Conservation (phyloP, 148 eudicot genomes). For the Rhododendron henanense region DNA sequence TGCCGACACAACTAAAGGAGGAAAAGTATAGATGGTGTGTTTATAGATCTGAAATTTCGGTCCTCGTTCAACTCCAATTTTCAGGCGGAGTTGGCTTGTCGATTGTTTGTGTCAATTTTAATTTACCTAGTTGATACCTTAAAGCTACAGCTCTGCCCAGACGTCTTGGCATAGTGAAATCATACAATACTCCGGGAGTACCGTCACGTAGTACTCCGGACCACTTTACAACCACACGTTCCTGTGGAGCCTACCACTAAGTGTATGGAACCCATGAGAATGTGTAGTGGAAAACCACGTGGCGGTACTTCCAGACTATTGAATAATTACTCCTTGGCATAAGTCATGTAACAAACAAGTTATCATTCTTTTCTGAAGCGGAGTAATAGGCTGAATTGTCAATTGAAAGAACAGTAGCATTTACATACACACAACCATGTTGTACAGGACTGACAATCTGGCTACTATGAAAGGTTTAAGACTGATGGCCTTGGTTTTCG, state of each 20-base stretch:
- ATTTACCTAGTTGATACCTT: not conserved
- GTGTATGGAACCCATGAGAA: too few relatives aligned
- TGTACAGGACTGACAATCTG: not conserved
- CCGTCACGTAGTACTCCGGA: too few relatives aligned
- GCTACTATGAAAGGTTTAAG: not conserved
- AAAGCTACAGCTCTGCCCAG: not conserved
- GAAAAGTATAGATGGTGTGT: not conserved
- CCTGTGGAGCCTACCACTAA: too few relatives aligned
- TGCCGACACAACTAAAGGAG: not conserved
- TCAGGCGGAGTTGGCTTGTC: not conserved
- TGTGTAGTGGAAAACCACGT: too few relatives aligned
- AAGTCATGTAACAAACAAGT: not conserved
- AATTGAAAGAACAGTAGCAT: not conserved
- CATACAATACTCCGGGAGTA: too few relatives aligned
- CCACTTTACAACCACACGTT: too few relatives aligned
- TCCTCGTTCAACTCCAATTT: constrained; percentile 1
- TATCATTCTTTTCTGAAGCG: not conserved
- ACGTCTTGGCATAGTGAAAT: not conserved
- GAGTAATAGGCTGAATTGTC: not conserved
- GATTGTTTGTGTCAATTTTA: not conserved
- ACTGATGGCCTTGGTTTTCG: not conserved
- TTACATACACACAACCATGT: not conserved
- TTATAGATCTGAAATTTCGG: not conserved
- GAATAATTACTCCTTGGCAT: too few relatives aligned
- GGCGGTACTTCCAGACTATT: too few relatives aligned